A percentile compares a stretch with the other conserved stretches of the same genome.
phyloP scores from a whole-genome alignment of 2,329 filamentous ascomycete species.

The Trichophyton equinum region DNA sequence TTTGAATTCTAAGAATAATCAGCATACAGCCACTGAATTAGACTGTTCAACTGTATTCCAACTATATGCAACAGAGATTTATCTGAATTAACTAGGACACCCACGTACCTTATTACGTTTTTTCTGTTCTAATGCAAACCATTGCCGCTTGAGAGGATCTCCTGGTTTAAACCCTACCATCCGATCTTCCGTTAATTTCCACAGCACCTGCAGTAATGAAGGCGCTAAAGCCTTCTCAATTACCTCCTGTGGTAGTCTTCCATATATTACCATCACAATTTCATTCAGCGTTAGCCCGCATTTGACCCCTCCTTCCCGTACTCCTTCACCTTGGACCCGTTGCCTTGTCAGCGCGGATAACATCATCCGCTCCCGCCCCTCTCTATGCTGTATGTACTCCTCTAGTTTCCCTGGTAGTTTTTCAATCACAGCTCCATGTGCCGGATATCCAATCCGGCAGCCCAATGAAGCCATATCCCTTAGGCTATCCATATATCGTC shows the following conservation, averaged over 20 bases:
- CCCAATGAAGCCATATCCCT: slow-evolving; percentile 37
- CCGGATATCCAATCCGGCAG: slow-evolving; percentile 58
- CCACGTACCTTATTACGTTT: background rate
- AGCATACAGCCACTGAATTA: background rate
- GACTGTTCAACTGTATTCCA: background rate
- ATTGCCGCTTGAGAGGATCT: background rate
- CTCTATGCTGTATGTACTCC: background rate
- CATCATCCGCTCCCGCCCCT: background rate
- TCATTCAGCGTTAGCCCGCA: background rate
- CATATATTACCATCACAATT: background rate
- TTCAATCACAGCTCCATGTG: slow-evolving; percentile 67
- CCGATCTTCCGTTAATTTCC: background rate
- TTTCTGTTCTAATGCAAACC: background rate
- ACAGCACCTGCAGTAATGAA: background rate
- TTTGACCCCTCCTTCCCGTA: background rate
- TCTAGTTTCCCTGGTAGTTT: slow-evolving; percentile 56
- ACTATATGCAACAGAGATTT: background rate
- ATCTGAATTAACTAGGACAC: background rate
- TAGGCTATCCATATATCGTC: slow-evolving; percentile 43
- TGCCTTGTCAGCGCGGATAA: background rate
- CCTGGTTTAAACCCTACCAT: background rate
- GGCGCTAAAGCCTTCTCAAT: background rate
- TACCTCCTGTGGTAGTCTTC: background rate
- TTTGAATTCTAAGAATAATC: background rate
- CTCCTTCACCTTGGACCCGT: background rate